Percentiles rank a stretch among this genome's conserved stretches.
phyloP scores from a whole-genome alignment of 352 stramenopile species.

The Nothophytophthora sp. region DNA sequence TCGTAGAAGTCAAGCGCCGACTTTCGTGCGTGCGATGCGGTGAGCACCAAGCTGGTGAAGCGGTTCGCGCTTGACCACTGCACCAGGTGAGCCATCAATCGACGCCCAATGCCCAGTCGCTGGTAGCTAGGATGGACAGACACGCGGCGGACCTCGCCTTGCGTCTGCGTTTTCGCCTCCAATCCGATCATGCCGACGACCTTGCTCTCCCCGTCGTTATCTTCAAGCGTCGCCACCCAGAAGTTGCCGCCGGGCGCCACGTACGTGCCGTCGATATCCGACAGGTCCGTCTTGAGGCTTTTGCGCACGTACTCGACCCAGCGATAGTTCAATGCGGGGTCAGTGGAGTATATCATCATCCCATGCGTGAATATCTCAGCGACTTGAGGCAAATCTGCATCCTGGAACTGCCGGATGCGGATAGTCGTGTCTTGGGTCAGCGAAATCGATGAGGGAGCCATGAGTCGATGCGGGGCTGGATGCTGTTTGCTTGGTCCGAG shows the following conservation, averaged over 20 bases:
- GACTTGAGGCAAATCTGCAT: constrained; percentile 29
- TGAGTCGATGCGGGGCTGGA: not conserved
- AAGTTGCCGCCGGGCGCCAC: constrained; percentile 40
- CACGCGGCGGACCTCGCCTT: constrained; percentile 29
- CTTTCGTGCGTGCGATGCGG: constrained; percentile 10
- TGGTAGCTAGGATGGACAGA: constrained; percentile 26
- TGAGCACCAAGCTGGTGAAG: constrained; percentile 24
- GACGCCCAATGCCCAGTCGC: constrained; percentile 26
- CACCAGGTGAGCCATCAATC: constrained; percentile 23
- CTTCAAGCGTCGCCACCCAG: constrained; percentile 35
- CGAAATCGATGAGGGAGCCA: not conserved
- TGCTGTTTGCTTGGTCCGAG: not conserved
- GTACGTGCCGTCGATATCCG: constrained; percentile 34
- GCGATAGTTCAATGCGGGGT: constrained; percentile 11
- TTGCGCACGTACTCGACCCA: constrained; percentile 34
- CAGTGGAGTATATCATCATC: constrained; percentile 36
- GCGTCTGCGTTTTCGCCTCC: constrained; percentile 15
- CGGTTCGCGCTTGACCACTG: constrained; percentile 15
- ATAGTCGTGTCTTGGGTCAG: constrained; percentile 4
- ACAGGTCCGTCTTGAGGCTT: constrained; percentile 35
- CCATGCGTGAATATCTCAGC: constrained; percentile 37
- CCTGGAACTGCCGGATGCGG: constrained; percentile 34
- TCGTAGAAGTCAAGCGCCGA: constrained; percentile 31
- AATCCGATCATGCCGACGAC: constrained; percentile 30
- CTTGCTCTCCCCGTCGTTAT: constrained; percentile 14